Conservation (phyloP, 768 basidiomycete species). For the Phaeotremella skinneri region DNA sequence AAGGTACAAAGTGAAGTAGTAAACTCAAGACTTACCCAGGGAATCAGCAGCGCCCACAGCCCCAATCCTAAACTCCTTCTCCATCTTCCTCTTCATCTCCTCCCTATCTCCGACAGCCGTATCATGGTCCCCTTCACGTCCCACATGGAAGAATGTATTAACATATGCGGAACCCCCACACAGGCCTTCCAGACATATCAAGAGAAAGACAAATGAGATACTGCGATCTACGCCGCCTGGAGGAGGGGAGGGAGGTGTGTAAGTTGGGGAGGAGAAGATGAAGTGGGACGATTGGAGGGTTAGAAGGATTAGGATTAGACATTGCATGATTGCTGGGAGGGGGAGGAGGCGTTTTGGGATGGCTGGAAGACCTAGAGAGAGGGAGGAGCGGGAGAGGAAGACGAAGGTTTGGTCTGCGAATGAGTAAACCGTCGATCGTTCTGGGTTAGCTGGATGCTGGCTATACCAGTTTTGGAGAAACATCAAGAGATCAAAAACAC, state of each 20-base stretch:
- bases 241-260: slow-evolving; percentile 56
- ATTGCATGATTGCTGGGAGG: slow-evolving; percentile 74
- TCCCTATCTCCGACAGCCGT: slow-evolving; percentile 52
- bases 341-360: slow-evolving; percentile 68
- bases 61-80: slow-evolving; percentile 45
- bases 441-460: neutral
- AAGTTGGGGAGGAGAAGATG: slow-evolving; percentile 63
- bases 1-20: neutral
- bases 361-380: slow-evolving; percentile 77
- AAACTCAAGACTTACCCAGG: slow-evolving; percentile 34
- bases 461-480: neutral
- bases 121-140: slow-evolving; percentile 31
- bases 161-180: slow-evolving; percentile 85
- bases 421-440: neutral
- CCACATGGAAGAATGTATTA: slow-evolving; percentile 44
- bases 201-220: slow-evolving; percentile 66
- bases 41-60: slow-evolving; percentile 47
- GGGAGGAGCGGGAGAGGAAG: slow-evolving; percentile 87
- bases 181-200: slow-evolving; percentile 84
- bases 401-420: slow-evolving; percentile 65
- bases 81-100: slow-evolving; percentile 52
- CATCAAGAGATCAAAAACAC: slow-evolving; percentile 11
- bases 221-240: slow-evolving; percentile 53
- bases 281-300: slow-evolving; percentile 43
- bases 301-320: slow-evolving; percentile 58